Conservation (phyloP, 345 rosid genomes). For the Theobroma cacao region DNA sequence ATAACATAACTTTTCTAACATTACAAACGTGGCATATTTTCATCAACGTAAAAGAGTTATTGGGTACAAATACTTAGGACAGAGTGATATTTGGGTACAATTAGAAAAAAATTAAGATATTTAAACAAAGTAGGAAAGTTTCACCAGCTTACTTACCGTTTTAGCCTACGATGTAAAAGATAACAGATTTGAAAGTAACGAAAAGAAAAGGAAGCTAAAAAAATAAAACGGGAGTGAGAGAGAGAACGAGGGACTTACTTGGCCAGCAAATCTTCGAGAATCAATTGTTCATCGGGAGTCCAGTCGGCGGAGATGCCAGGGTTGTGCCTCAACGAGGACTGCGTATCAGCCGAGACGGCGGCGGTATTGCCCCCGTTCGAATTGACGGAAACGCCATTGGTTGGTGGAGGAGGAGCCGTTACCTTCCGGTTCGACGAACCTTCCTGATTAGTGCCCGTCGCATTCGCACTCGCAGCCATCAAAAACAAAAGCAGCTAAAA, state of each 20-base stretch:
- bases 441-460: conserved; percentile 49
- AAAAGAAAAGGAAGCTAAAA: background rate
- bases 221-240: background rate
- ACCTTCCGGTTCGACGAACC: conserved; percentile 40
- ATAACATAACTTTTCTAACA: no score
- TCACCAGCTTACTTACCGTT: no score
- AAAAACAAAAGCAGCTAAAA: background rate
- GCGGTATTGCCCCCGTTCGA: conserved; percentile 32
- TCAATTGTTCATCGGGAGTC: conserved; percentile 67
- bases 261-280: conserved; percentile 63
- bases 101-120: no score
- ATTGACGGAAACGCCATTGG: conserved; percentile 48
- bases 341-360: conserved; percentile 30
- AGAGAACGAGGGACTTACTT: conserved; percentile 34
- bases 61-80: no score
- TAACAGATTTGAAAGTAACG: background rate
- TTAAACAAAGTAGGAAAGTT: no score
- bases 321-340: conserved; percentile 57
- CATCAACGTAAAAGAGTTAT: no score
- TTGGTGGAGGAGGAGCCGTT: conserved; percentile 32
- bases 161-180: no score
- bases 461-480: conserved; percentile 77
- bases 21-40: no score
- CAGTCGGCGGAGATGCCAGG: conserved; percentile 67
- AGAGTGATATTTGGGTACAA: no score